These are phyloP conservation scores for Takashimella koratensis DNA, from an alignment of 1,284 basidiomycete genomes.

Conservation along the genomic window DNA sequence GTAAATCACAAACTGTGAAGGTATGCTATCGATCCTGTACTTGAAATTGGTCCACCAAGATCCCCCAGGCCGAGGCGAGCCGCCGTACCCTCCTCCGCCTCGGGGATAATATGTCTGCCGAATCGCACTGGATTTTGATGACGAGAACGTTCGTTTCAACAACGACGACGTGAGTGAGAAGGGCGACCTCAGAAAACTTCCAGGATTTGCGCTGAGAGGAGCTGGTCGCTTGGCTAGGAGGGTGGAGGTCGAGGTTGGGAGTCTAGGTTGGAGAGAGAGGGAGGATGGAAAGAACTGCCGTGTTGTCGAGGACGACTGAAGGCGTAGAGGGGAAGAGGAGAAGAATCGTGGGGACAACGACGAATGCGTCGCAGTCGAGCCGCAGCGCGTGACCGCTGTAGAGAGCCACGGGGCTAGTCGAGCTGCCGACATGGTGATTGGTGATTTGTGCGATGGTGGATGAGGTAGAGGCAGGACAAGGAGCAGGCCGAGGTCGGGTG, in stretches of 20 bases:
- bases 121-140: slow-evolving; percentile 3
- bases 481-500: too few relatives aligned
- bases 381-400: background rate
- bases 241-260: background rate
- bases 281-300: background rate
- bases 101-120: slow-evolving; percentile 25
- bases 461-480: too few relatives aligned
- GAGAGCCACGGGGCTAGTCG: background rate
- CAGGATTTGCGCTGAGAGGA: too few relatives aligned
- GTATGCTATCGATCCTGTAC: slow-evolving; percentile 27
- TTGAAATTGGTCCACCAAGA: slow-evolving; percentile 22
- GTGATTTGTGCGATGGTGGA: too few relatives aligned
- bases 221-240: background rate
- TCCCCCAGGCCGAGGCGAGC: slow-evolving; percentile 1
- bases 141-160: slow-evolving; percentile 1
- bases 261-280: background rate
- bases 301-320: background rate
- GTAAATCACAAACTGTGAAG: slow-evolving; percentile 33
- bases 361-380: background rate
- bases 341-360: slow-evolving; percentile 1
- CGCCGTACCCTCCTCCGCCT: slow-evolving; percentile 11
- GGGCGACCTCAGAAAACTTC: background rate
- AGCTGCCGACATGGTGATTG: background rate
- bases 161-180: background rate
- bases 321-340: background rate